Base-by-base conservation (phyloP, 2,329 filamentous ascomycete genomes). In the Curvularia lunata region DNA sequence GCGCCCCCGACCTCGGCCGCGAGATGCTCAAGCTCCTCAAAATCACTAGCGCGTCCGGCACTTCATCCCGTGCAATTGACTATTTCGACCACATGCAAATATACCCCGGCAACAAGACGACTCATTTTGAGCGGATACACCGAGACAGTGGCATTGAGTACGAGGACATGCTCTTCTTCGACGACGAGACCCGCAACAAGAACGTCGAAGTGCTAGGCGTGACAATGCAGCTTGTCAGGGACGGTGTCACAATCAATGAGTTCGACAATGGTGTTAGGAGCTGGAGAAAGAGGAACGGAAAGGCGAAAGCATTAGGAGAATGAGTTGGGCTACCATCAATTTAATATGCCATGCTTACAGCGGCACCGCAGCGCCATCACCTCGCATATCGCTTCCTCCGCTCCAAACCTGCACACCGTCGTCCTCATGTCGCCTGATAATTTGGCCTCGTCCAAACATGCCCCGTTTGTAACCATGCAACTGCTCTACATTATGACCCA, bases 131-230 rank as follows among this genome's bases (percentile, higher is more conserved):
- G 69, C 82, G 85, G 5, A 81, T 98, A 66, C 85, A 89, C 9
- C 85, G 88, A 73, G 83, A 86, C 54, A 92, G 89, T 13, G 87
- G 87, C 1, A 76, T 97, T 2, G 79, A 81, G 5, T 96, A 86
- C 70, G 85, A 89, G 63, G 91, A 97, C 47, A 96, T 98, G 89
- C 75, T 98, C 32, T 98, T 98, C 77, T 98, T 98, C 66, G 94
- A 98, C 68, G 94, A 98, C 68, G 94, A 98, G 84, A 83, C 84
- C 51, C 81, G 94, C 59, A 98, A 98, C 72, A 83, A 86, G 56
- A 92, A 97, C 72, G 94, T 96, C 0, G 86, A 89, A 77, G 80
- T 84, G 45, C 70, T 97, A 48, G 93, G 93, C 0, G 90, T 96
- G 3, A 91, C 90, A 0, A 96, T 98, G 86, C 87, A 87, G 72